Evolutionary conservation across 2,329 filamentous ascomycete genomes (phyloP).

Genomic region (Incumbomyces delicatus): DNA sequence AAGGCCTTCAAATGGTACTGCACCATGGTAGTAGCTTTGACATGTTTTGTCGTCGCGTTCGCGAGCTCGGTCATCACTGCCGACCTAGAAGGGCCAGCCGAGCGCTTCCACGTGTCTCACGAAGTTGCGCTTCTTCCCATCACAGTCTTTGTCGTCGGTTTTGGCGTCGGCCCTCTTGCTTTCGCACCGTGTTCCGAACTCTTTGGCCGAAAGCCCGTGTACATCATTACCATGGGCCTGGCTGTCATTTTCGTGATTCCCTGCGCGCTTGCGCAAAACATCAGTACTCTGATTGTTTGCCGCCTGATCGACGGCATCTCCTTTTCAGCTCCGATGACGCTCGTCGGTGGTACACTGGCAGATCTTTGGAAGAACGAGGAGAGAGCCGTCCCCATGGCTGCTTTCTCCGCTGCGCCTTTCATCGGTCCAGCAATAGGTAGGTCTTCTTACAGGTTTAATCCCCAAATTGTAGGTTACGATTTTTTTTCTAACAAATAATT

Average conservation of each 20-base stretch:
- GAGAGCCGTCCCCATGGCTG: conserved; percentile 76
- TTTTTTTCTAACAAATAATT: conserved; percentile 24
- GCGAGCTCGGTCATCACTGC: conserved; percentile 68
- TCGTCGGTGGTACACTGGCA: conserved; percentile 72
- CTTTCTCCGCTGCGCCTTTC: conserved; percentile 74
- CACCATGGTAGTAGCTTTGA: conserved; percentile 72
- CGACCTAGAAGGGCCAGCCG: conserved; percentile 54
- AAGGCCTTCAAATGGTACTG: conserved; percentile 71
- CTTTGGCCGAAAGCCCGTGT: conserved; percentile 61
- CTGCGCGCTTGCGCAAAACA: conserved; percentile 52
- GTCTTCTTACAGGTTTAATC: conserved; percentile 72
- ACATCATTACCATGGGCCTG: conserved; percentile 56
- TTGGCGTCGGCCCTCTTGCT: conserved; percentile 68
- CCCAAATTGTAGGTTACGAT: too few species aligned
- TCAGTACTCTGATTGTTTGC: conserved; percentile 52
- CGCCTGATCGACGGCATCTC: conserved; percentile 72
- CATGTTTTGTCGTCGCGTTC: conserved; percentile 62
- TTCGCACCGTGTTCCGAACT: conserved; percentile 74
- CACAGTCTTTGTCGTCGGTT: conserved; percentile 70
- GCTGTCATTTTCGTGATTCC: conserved; percentile 74
- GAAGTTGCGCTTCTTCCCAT: conserved; percentile 66
- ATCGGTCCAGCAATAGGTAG: conserved; percentile 56
- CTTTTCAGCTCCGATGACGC: conserved; percentile 77
- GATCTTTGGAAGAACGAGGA: conserved; percentile 78
- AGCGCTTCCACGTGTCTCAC: conserved; percentile 57